Evolutionary conservation across 352 stramenopile genomes (phyloP).

Genomic region (Pythium utonaiense): DNA sequence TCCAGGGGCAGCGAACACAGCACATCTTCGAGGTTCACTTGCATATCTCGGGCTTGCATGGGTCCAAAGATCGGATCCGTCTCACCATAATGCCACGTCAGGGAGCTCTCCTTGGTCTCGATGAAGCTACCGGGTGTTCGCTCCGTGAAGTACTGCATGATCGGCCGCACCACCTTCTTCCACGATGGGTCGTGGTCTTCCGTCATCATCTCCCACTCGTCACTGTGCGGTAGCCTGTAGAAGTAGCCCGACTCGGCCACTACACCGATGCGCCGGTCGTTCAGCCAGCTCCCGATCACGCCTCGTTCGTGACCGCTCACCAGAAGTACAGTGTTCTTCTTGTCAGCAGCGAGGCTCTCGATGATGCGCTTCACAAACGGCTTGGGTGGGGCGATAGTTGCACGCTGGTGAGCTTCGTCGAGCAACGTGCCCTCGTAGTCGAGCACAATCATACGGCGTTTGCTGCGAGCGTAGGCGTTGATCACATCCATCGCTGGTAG

Average conservation of each 20-base stretch:
- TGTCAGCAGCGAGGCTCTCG: constrained; percentile 46
- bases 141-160: constrained; percentile 76
- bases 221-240: constrained; percentile 44
- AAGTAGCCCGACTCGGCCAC: constrained; percentile 64
- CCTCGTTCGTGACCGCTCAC: constrained; percentile 59
- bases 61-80: constrained; percentile 72
- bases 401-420: constrained; percentile 59
- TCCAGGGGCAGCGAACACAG: constrained; percentile 78
- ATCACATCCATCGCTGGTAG: constrained; percentile 42
- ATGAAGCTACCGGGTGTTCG: constrained; percentile 67
- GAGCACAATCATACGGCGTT: constrained; percentile 63
- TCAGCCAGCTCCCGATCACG: constrained; percentile 77
- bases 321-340: constrained; percentile 56
- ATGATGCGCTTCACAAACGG: constrained; percentile 59
- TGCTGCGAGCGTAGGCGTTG: constrained; percentile 53
- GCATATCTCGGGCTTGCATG: constrained; percentile 86
- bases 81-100: constrained; percentile 70
- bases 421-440: constrained; percentile 82
- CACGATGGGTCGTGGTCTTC: constrained; percentile 60
- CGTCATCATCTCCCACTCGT: constrained; percentile 57
- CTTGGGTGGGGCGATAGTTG: constrained; percentile 51
- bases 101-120: constrained; percentile 56
- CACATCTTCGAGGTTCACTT: constrained; percentile 86
- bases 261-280: constrained; percentile 47
- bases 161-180: constrained; percentile 68